A percentile compares a stretch with the other conserved stretches of the same genome.
These are phyloP conservation scores for Boletus speciosus DNA, from an alignment of 768 basidiomycete species.

Conservation along the genomic window DNA sequence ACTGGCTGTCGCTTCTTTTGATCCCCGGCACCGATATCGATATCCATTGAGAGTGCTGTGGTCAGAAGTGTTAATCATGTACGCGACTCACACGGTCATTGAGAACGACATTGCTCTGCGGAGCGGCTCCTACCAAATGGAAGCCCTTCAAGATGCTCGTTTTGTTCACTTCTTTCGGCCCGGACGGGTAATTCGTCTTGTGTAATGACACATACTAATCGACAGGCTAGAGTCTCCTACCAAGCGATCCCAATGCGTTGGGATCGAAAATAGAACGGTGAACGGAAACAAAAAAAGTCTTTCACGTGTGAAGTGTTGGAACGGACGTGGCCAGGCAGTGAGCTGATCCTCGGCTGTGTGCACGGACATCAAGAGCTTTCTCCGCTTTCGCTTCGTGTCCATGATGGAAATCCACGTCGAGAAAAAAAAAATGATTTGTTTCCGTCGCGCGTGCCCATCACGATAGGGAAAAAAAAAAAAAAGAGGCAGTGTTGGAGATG, in stretches of 20 bases:
- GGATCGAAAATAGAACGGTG: neutral
- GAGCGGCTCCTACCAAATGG: neutral
- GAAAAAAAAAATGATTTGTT: neutral
- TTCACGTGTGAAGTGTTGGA: neutral
- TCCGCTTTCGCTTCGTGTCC: too few species aligned
- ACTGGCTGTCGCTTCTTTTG: neutral
- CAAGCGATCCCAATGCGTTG: neutral
- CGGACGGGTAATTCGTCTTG: neutral
- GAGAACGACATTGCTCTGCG: neutral
- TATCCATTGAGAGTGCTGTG: neutral
- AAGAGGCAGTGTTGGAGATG: neutral
- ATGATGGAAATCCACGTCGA: neutral
- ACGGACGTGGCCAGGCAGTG: neutral
- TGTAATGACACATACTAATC: neutral
- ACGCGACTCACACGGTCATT: neutral
- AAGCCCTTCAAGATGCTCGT: neutral
- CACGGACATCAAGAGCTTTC: neutral
- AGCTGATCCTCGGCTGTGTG: slow-evolving; percentile 8
- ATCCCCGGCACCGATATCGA: neutral
- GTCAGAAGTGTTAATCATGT: neutral
- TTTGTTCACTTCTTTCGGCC: neutral
- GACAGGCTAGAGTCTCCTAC: neutral
- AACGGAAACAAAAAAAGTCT: too few species aligned
- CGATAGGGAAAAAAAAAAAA: neutral
- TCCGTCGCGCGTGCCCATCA: neutral